Evolutionary conservation across 805 yeast genomes (phyloP), one percentile per base, ranked within the genome.

Genomic region (Saccharomycopsis sp.): DNA sequence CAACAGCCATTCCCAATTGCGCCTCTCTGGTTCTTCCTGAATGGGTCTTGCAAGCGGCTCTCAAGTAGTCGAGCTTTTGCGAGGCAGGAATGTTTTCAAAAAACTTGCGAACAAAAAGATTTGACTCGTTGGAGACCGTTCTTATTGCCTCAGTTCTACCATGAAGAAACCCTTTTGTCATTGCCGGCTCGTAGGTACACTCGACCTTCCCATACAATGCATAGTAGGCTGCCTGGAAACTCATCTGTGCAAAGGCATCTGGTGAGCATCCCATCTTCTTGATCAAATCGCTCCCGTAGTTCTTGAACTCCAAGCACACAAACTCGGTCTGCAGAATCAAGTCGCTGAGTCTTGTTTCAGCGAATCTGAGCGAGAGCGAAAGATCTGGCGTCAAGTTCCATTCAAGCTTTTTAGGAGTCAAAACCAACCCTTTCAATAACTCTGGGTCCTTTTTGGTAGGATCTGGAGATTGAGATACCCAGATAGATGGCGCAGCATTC

Each of bases 131-230:
- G 4, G 92, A 83, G 2, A 91, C 97, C 0, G 96, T 80, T 66
- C 97, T 78, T 57, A 91, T 83, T 2, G 97, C 96, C 71, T 91
- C 97, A 1, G 97, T 91, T 69, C 97, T 80, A 9, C 97, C 97
- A 68, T 91, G 96, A 62, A 85, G 78, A 68, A 85, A 91, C 59
- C 75, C 76, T 70, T 91, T 91, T 2, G 97, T 91, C 97, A 91
- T 91, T 7, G 97, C 97, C 1, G 97, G 97, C 72, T 91, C 97
- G 69, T 91, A 91, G 3, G 96, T 89, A 63, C 95, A 88, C 70
- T 90, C 97, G 46, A 90, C 92, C 67, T 87, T 88, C 53, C 97
- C 97, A 68, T 91, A 91, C 44, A 91, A 77, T 0, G 97, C 95
- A 67, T 89, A 91, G 70, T 90, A 91, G 2, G 96, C 90, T 7